These are phyloP conservation scores for Recurvomyces mirabilis DNA, from an alignment of 495 filamentous ascomycete genomes.

Conservation along the genomic window DNA sequence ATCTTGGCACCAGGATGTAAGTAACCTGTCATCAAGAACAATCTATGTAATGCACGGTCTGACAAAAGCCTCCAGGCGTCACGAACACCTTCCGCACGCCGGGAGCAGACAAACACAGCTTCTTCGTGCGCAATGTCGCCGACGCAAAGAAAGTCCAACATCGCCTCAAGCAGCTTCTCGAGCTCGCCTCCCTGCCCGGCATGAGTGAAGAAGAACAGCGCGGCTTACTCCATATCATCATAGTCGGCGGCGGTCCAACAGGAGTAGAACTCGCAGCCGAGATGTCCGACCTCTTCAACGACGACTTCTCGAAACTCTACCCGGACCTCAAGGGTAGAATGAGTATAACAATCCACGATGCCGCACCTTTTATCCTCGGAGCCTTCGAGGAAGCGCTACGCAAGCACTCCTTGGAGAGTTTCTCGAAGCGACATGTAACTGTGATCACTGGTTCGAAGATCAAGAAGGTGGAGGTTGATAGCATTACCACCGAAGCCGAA, in stretches of 20 bases:
- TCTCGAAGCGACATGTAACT: conserved; percentile 20
- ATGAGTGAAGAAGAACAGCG: conserved; percentile 3
- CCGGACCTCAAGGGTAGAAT: conserved; percentile 22
- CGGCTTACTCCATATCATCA: conserved; percentile 12
- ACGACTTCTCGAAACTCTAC: conserved; percentile 21
- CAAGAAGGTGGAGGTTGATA: conserved; percentile 21
- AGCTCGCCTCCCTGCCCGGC: conserved; percentile 9
- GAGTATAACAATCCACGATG: conserved; percentile 27
- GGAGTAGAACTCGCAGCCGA: conserved; percentile 14
- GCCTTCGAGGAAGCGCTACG: conserved; percentile 26
- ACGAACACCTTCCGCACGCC: conserved; percentile 13
- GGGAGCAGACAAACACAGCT: conserved; percentile 13
- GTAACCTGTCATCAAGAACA: neutral
- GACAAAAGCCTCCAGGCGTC: neutral
- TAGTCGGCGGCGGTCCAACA: conserved; percentile 15
- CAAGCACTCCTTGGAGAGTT: conserved; percentile 24
- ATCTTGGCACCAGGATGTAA: conserved; percentile 10
- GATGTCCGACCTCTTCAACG: conserved; percentile 13
- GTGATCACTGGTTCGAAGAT: conserved; percentile 26
- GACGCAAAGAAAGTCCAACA: conserved; percentile 12
- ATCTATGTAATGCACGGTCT: neutral
- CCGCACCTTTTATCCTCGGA: conserved; percentile 24
- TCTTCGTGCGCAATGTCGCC: conserved; percentile 12
- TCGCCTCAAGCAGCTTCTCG: conserved; percentile 12
- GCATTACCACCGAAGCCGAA: conserved; percentile 23